Percentiles rank a stretch among this genome's conserved stretches.
Evolutionary conservation across 495 filamentous ascomycete species (phyloP).

Genomic region (Aspergillus funiculosus): DNA sequence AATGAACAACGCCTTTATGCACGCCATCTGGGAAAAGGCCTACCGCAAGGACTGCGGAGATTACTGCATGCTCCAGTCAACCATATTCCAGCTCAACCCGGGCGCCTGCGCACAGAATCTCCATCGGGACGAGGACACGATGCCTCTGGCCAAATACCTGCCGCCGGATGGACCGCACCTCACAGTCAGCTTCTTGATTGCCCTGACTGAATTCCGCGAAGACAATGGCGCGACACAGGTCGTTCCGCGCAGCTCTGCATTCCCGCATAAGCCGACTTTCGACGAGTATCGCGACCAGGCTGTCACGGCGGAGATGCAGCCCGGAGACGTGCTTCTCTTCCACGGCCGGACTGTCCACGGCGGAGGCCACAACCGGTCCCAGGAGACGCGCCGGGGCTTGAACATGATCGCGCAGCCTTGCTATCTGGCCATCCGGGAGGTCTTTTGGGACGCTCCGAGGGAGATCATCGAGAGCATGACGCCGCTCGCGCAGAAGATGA

Average conservation of each 20-base stretch:
- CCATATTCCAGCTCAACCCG: background rate
- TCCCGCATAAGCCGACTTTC: background rate
- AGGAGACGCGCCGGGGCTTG: background rate
- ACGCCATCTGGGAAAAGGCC: too few relatives aligned
- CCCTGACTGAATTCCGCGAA: background rate
- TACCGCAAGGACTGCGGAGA: background rate
- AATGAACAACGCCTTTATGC: background rate
- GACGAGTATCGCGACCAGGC: too few relatives aligned
- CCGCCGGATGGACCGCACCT: background rate
- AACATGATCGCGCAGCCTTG: background rate
- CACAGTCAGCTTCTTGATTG: background rate
- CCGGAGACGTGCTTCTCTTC: background rate
- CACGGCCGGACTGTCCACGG: background rate
- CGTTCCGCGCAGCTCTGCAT: background rate
- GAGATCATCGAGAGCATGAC: background rate
- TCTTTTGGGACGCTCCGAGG: background rate
- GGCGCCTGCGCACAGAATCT: background rate
- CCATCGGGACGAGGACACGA: background rate
- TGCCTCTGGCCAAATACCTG: background rate
- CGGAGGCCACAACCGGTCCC: background rate
- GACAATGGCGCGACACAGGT: background rate
- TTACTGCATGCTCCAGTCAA: background rate
- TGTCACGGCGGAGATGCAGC: background rate
- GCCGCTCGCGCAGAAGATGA: conserved; percentile 2
- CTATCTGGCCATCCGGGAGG: background rate